Evolutionary conservation across 345 rosid species (phyloP).

Genomic region (Nephelium lappaceum): DNA sequence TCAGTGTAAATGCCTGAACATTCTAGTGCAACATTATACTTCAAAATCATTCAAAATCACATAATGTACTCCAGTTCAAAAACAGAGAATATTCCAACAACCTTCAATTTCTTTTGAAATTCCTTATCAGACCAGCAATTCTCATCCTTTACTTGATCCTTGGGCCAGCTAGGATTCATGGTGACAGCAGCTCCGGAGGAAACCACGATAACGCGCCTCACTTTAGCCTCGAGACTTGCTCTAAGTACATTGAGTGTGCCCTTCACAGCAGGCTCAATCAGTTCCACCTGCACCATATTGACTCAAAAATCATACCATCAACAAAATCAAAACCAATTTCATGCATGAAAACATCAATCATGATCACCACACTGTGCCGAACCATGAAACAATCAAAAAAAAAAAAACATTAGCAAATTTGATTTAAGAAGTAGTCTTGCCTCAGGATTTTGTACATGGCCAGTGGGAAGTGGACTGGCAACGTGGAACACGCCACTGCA

Average conservation of each 20-base stretch:
- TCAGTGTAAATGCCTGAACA: too few species aligned
- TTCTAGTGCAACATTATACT: too few species aligned
- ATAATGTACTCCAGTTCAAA: too few species aligned
- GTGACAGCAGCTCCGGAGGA: constrained; percentile 53
- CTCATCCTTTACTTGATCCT: constrained; percentile 52
- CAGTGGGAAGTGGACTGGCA: constrained; percentile 62
- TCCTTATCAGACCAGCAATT: constrained; percentile 68
- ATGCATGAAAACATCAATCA: too few species aligned
- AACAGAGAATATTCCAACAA: constrained; percentile 4
- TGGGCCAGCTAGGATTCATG: constrained; percentile 63
- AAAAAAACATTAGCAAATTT: too few species aligned
- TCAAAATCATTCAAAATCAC: too few species aligned
- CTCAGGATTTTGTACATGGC: constrained; percentile 44
- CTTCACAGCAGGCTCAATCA: constrained; percentile 67
- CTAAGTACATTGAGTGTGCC: constrained; percentile 70
- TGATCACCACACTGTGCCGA: too few species aligned
- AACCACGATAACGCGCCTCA: constrained; percentile 64
- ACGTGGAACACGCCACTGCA: constrained; percentile 73
- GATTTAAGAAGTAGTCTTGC: constrained; percentile 12
- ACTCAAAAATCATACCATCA: too few species aligned
- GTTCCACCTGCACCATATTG: constrained; percentile 36
- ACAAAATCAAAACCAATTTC: too few species aligned
- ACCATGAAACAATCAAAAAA: too few species aligned
- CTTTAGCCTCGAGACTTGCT: constrained; percentile 59
- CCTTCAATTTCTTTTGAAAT: constrained; percentile 46